Base-by-base conservation (phyloP, 2,329 filamentous ascomycete genomes). In the Colletotrichum australisinense region DNA sequence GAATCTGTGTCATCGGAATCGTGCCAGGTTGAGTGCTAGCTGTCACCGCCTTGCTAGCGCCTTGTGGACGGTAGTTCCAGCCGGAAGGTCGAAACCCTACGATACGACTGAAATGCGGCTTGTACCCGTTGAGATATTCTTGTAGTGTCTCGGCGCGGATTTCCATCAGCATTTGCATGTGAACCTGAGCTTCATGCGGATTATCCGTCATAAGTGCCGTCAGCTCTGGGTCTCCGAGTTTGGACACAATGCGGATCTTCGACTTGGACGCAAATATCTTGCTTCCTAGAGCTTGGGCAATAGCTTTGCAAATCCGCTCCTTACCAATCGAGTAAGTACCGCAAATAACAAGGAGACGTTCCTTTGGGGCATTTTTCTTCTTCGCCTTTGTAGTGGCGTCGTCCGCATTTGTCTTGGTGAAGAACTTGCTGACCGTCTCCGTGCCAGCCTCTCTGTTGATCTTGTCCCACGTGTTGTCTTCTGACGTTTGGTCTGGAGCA, bases 281-380 rank as follows among this genome's bases (percentile, higher is more conserved):
- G 77, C 92, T 94, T 52, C 91, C 87, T 2, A 99, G 87, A 0
- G 95, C 95, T 77, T 93, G 91, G 4, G 97, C 97, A 75, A 99
- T 97, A 56, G 95, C 95, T 38, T 98, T 88, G 80, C 96, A 98
- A 76, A 99, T 95, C 53, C 95, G 93, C 82, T 99, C 97, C 84
- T 99, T 99, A 79, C 97, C 97, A 78, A 99, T 99, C 77, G 94
- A 97, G 84, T 99, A 99, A 0, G 97, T 99, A 57, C 97, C 97
- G 74, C 98, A 97, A 7, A 99, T 91, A 5, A 99, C 94, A 0
- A 99, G 89, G 2, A 99, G 88, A 5, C 95, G 92, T 59, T 94
- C 80, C 71, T 77, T 80, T 71, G 76, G 74, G 73, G 62, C 77
- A 70, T 80, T 74, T 55, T 75, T 72, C 32, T 75, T 75, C 1